Conservation (phyloP, 78 protist species). For the Trichosphaerium sp. region DNA sequence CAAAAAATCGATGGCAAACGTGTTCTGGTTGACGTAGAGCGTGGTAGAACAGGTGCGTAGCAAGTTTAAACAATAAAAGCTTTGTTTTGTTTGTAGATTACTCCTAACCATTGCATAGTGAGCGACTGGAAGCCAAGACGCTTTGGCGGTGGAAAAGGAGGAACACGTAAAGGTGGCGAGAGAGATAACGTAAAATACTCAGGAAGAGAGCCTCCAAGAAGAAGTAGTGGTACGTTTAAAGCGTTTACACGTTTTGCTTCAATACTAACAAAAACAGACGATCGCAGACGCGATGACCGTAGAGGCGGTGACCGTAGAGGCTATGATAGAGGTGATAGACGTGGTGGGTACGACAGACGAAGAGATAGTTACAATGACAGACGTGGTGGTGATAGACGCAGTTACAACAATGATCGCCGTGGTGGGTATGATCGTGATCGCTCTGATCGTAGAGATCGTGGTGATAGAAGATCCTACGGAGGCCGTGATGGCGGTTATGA, state of each 20-base stretch:
- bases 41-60: constrained; percentile 84
- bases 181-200: constrained; percentile 41
- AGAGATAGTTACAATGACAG: neutral
- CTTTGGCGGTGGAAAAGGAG: constrained; percentile 69
- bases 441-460: neutral
- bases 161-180: constrained; percentile 43
- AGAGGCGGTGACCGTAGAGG: neutral
- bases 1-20: constrained; percentile 58
- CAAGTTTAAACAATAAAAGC: no score
- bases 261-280: neutral
- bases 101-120: no score
- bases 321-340: neutral
- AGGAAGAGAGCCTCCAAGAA: constrained; percentile 10
- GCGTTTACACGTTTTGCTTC: neutral
- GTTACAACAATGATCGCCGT: neutral
- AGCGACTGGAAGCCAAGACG: constrained; percentile 72
- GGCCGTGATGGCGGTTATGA: no score
- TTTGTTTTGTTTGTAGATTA: no score
- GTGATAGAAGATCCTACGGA: neutral
- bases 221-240: neutral
- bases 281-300: neutral
- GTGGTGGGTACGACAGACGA: no score
- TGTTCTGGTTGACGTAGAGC: constrained; percentile 77
- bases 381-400: neutral
- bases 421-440: neutral